Base-by-base conservation (phyloP, 805 yeast species). In the Clavispora phyllophila region DNA sequence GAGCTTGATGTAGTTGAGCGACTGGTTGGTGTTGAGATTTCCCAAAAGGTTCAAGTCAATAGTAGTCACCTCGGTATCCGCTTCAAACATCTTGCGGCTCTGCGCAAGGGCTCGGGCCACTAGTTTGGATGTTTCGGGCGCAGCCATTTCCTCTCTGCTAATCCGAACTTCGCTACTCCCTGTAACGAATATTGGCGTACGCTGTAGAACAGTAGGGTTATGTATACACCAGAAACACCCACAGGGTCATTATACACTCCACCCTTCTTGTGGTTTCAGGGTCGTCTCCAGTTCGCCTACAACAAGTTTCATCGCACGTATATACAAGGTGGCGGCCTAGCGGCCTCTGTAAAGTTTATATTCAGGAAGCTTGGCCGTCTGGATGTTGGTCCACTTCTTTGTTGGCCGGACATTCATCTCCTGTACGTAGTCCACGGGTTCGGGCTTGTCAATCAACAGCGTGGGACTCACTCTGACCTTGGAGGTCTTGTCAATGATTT, bases 381-480 rank as follows among this genome's bases (percentile, higher is more conserved):
- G 60, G 47, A 75, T 61, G 56, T 82, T 82, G 39, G 73, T 60
- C 66, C 75, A 80, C 52, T 78, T 78, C 61, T 79, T 81, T 5
- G 86, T 73, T 23, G 97, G 96, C 41, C 73, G 72, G 43, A 67
- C 64, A 45, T 76, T 69, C 50, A 81, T 59, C 56, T 73, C 65
- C 45, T 78, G 78, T 36, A 75, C 73, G 50, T 75, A 79, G 60
- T 88, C 76, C 27, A 75, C 60, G 18, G 68, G 60, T 14, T 64
- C 70, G 1, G 76, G 74, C 24, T 66, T 70, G 33, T 72, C 75
- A 41, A 68, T 66, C 42, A 82, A 79, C 25, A 73, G 58, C 36
- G 76, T 74, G 45, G 86, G 68, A 18, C 96, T 87, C 12, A 83
- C 82, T 68, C 95, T 81, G 26, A 89, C 79, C 45, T 77, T 66